Evolutionary conservation across 1,139 yeast genomes (phyloP), one percentile per base, ranked within the genome.

Genomic region (Yarrowia galli): DNA sequence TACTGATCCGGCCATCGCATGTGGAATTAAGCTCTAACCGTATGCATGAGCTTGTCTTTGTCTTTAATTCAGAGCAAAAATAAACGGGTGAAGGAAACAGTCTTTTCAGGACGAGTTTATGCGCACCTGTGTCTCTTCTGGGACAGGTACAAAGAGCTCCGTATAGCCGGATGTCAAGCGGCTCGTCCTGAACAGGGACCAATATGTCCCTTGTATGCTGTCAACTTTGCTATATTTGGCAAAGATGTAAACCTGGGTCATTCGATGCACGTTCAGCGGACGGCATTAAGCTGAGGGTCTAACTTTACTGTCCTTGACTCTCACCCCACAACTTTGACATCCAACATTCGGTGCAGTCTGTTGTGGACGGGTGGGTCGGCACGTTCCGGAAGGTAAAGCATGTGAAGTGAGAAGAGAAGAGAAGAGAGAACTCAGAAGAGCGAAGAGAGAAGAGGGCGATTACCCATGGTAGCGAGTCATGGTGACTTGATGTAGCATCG

Each of bases 51-150:
- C 25, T 49, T 20, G 43, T 51, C 58, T 51, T 51, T 51, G 58
- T 51, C 58, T 36, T 51, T 51, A 51, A 36, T 51, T 51, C 22
- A 51, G 58, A 51, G 58, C 58, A 51, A 51, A 51, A 51, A 51
- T 49, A 49, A n/a, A 28, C 25, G 15, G 56, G 25, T 18, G 16
- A 2, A 13, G 12, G 18, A 15, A 6, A 20, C 42, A 51, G 42
- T 15, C 18, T 20, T 13, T 32, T 20, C 22, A 23, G 23, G 42
- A 20, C n/a, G 9, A 13, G 15, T 20, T 20, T 6, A 35, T 35
- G 42, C 56, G 42, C 56, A 51, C 28, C 58, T 51, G 58, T 22
- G 58, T 35, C 43, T 22, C 12, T 51, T 51, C 9, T 16, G 5
- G 42, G 58, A 18, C 28, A 12, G 5, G 28, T 12, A 51, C 58